Evolutionary conservation across 1,284 basidiomycete genomes (phyloP).

Genomic region (Ceratobasidium sp.): DNA sequence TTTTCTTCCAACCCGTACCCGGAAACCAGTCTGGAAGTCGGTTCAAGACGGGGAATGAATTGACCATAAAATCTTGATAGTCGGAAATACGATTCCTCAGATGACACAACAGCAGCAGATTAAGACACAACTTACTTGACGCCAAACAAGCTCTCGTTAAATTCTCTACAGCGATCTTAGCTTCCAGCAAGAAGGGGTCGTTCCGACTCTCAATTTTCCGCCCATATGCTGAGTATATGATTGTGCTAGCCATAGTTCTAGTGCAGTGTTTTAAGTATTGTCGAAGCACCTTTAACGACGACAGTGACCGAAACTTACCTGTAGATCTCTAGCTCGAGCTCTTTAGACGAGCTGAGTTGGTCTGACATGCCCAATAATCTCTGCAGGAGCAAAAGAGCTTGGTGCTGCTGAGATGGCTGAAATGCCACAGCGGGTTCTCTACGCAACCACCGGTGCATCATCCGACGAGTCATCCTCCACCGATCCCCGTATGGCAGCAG

Average conservation of each 20-base stretch:
- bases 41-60: conserved; percentile 20
- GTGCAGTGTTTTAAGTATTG: not conserved
- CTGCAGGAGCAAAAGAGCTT: conserved; percentile 12
- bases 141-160: conserved; percentile 14
- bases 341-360: conserved; percentile 9
- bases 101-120: too few relatives aligned
- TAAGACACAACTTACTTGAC: not conserved
- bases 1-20: conserved; percentile 26
- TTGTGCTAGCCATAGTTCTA: not conserved
- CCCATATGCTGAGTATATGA: conserved; percentile 35
- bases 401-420: conserved; percentile 15
- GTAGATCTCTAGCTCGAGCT: conserved; percentile 8
- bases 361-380: not conserved
- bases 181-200: conserved; percentile 31
- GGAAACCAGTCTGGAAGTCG: conserved; percentile 46
- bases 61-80: conserved; percentile 37
- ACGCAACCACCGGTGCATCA: conserved; percentile 17
- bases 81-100: too few relatives aligned
- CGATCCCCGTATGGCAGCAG: conserved; percentile 6
- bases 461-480: conserved; percentile 31
- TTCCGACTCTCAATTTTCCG: not conserved
- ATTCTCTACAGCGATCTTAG: conserved; percentile 1
- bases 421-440: conserved; percentile 2
- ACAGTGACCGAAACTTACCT: not conserved
- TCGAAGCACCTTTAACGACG: not conserved